phyloP scores from a whole-genome alignment of 2,329 filamentous ascomycete species.

The Colletotrichum lindemuthianum region DNA sequence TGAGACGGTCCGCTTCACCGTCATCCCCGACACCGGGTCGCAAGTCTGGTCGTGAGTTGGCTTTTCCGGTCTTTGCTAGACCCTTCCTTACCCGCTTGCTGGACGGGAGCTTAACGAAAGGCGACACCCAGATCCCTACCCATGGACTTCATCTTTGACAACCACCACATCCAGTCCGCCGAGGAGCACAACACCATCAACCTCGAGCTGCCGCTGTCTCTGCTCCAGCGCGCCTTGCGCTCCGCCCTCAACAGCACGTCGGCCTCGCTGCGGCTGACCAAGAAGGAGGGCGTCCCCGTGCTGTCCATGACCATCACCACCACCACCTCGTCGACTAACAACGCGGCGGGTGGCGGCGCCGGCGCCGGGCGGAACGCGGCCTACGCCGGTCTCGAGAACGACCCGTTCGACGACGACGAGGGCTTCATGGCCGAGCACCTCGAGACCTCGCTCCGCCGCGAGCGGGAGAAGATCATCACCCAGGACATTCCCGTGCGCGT shows the following conservation, averaged over 20 bases:
- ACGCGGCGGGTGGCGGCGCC: too few species aligned
- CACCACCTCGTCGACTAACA: slow-evolving; percentile 60
- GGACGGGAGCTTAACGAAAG: not conserved
- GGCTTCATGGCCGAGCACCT: slow-evolving; percentile 61
- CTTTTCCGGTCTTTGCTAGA: not conserved
- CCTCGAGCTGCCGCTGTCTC: slow-evolving; percentile 89
- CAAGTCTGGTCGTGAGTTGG: slow-evolving; percentile 89
- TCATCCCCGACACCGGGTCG: slow-evolving; percentile 92
- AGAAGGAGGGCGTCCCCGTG: slow-evolving; percentile 87
- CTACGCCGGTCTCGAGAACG: slow-evolving; percentile 44
- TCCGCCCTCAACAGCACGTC: slow-evolving; percentile 85
- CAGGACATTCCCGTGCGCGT: slow-evolving; percentile 97
- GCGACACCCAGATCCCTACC: slow-evolving; percentile 58
- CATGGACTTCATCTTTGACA: slow-evolving; percentile 87
- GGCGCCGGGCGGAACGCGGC: slow-evolving; percentile 41
- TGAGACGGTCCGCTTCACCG: slow-evolving; percentile 89
- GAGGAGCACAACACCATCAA: slow-evolving; percentile 90
- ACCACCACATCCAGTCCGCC: slow-evolving; percentile 86
- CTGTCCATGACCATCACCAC: slow-evolving; percentile 91
- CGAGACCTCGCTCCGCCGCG: slow-evolving; percentile 68
- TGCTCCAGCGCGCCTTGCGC: slow-evolving; percentile 89
- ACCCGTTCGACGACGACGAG: slow-evolving; percentile 53
- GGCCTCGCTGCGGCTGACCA: slow-evolving; percentile 88
- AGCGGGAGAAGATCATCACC: slow-evolving; percentile 90
- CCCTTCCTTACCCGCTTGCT: not conserved